Evolutionary conservation across 2,329 filamentous ascomycete genomes (phyloP), one percentile per base, ranked within the genome.

Genomic region (Chalaropsis ovoidea): DNA sequence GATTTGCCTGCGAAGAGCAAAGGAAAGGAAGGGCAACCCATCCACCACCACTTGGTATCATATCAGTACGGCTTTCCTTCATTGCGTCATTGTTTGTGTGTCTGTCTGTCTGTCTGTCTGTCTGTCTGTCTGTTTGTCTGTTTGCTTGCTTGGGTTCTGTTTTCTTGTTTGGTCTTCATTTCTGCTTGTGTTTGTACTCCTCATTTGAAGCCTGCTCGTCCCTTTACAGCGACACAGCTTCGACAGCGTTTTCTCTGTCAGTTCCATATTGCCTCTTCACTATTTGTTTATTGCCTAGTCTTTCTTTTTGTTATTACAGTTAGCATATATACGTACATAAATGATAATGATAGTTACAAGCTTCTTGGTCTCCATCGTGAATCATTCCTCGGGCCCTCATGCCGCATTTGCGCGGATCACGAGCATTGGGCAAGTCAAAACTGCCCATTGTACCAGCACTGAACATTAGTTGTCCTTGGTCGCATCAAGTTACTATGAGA

Each of bases 1-100:
- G 35, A 22, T 42, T 27, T 61, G 35, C 42, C 39, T 61, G 15
- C 63, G n/a, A 62, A 62, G 41, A 62, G 60, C 60, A 63, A 52
- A 52, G 47, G 47, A 52, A 52, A 52, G 22, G n/a, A 24, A 52
- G 13, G 47, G 47, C 19, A 52, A 24, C 19, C 47, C 47, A 19
- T 63, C 61, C 43, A 39, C 24, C 43, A 39, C 24, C 27, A 61
- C 52, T 65, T 42, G 52, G 41, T 43, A 39, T 39, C 31, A 60
- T 27, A n/a, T n/a, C 52, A 65, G 24, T 61, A 24, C 52, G 22
- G 15, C 47, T 52, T 52, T 52, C 47, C 47, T 52, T 15, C 47
- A 52, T 22, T 24, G 19, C 15, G 47, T 52, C 47, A 52, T 52
- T 24, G 22, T 13, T 52, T 15, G 7, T 24, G 24, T 4, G n/a